These are phyloP conservation scores for Dendrobium chrysotoxum DNA, from an alignment of 106 monocot species.

Conservation along the genomic window DNA sequence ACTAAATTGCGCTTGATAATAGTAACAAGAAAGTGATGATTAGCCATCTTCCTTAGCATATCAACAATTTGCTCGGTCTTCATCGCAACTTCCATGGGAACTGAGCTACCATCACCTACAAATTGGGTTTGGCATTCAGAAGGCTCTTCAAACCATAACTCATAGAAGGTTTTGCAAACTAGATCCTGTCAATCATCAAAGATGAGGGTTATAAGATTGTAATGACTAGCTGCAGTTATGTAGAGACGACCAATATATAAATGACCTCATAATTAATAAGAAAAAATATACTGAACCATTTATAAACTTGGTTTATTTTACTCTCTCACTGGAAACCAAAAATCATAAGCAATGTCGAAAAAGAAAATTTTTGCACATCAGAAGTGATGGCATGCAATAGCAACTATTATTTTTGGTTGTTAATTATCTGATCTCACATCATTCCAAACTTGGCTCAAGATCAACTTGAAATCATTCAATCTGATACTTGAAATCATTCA, in stretches of 20 bases:
- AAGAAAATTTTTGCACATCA: neutral
- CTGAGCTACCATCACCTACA: slow-evolving; percentile 82
- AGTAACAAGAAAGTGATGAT: slow-evolving; percentile 71
- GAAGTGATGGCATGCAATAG: neutral
- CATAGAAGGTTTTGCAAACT: slow-evolving; percentile 95
- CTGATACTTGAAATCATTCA: no score
- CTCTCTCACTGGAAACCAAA: neutral
- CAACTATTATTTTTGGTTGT: neutral
- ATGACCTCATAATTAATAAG: neutral
- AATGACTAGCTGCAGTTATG: neutral
- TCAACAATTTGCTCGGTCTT: slow-evolving; percentile 97
- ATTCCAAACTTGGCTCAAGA: neutral
- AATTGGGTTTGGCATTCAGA: slow-evolving; percentile 73
- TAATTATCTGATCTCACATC: neutral
- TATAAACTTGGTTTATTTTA: neutral
- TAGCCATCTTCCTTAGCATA: slow-evolving; percentile 80
- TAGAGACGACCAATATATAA: neutral
- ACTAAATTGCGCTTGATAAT: slow-evolving; percentile 80
- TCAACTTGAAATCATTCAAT: neutral
- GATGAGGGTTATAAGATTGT: slow-evolving; percentile 4
- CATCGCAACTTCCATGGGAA: slow-evolving; percentile 87
- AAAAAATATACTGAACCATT: neutral
- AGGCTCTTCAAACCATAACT: slow-evolving; percentile 97
- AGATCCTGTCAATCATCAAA: slow-evolving; percentile 57
- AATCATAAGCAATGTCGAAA: neutral